Evolutionary conservation across 768 basidiomycete genomes (phyloP).

Genomic region (Pulveroboletus sp.): DNA sequence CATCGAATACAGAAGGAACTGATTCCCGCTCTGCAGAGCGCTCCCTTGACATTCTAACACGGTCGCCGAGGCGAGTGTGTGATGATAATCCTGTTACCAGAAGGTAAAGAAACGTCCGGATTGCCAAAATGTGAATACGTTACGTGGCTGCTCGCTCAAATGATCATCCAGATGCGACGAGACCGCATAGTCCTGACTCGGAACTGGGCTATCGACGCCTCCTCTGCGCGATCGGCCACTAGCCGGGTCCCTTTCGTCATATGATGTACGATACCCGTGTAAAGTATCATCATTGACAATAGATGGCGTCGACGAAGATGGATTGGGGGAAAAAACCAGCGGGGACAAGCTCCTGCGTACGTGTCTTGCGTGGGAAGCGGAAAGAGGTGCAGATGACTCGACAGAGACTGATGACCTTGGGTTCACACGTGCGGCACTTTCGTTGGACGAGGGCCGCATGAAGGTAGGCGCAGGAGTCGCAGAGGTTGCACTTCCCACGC

Average conservation of each 20-base stretch:
- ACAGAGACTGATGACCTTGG: conserved; percentile 11
- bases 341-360: conserved; percentile 25
- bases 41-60: conserved; percentile 18
- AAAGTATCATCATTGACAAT: conserved; percentile 14
- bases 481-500: conserved; percentile 8
- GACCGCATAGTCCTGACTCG: conserved; percentile 1
- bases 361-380: conserved; percentile 11
- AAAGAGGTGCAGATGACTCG: conserved; percentile 3
- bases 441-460: conserved; percentile 17
- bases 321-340: conserved; percentile 19
- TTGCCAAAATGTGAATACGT: background rate
- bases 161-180: conserved; percentile 8
- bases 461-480: conserved; percentile 10
- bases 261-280: conserved; percentile 10
- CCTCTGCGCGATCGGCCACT: conserved; percentile 6
- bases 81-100: background rate
- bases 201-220: conserved; percentile 1
- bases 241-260: background rate
- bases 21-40: conserved; percentile 20
- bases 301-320: conserved; percentile 9
- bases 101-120: background rate
- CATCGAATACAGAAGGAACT: conserved; percentile 26
- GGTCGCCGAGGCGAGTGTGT: conserved; percentile 9
- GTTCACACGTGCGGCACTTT: conserved; percentile 7
- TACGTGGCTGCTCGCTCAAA: conserved; percentile 10